These are phyloP conservation scores for Ustulina deusta DNA, from an alignment of 2,329 filamentous ascomycete genomes.

Conservation along the genomic window DNA sequence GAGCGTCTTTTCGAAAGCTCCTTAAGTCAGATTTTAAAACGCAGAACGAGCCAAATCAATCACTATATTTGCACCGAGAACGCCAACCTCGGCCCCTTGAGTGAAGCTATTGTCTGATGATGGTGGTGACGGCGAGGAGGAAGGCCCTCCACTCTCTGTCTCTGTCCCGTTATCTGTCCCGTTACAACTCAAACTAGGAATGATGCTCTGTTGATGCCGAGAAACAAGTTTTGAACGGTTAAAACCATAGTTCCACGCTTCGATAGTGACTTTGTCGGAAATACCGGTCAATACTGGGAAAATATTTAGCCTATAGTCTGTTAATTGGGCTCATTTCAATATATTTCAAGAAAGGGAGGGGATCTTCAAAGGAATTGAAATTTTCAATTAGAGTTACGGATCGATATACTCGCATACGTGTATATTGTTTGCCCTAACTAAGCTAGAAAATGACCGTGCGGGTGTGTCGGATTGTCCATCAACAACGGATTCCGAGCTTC, in stretches of 20 bases:
- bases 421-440: constrained; percentile 4
- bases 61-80: no score
- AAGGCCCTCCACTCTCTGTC: neutral
- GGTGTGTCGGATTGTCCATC: neutral
- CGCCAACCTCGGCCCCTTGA: neutral
- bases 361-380: no score
- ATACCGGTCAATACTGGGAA: neutral
- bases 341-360: no score
- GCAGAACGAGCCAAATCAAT: no score
- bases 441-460: neutral
- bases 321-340: no score
- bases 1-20: no score
- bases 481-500: neutral
- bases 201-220: neutral
- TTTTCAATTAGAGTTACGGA: neutral
- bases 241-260: neutral
- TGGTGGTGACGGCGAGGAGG: no score
- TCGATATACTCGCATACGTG: constrained; percentile 6
- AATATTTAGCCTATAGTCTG: neutral
- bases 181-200: neutral
- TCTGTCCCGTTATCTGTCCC: neutral
- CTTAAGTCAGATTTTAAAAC: no score
- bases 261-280: neutral
- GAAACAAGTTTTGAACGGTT: neutral
- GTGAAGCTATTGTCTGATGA: neutral